Evolutionary conservation across 2,329 filamentous ascomycete species (phyloP).

Genomic region (Fusarium chlamydosporum): DNA sequence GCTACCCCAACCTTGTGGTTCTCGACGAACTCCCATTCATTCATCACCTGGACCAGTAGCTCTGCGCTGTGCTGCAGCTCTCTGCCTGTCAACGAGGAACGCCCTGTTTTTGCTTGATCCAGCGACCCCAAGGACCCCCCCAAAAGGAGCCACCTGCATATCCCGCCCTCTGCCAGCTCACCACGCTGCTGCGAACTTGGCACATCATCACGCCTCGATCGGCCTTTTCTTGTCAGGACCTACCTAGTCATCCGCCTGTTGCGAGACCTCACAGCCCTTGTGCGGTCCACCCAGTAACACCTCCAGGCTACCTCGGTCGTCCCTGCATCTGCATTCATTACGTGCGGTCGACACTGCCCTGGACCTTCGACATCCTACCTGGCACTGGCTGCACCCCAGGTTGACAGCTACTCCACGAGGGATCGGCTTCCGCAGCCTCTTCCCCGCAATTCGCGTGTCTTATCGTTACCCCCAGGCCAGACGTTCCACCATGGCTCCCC

Average conservation of each 20-base stretch:
- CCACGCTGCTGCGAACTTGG: slow-evolving; percentile 50
- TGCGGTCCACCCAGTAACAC: slow-evolving; percentile 45
- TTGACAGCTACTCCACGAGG: slow-evolving; percentile 46
- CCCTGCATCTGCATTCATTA: slow-evolving; percentile 51
- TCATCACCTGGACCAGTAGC: slow-evolving; percentile 42
- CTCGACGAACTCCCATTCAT: slow-evolving; percentile 26
- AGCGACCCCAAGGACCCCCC: slow-evolving; percentile 45
- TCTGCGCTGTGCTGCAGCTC: slow-evolving; percentile 49
- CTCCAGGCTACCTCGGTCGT: slow-evolving; percentile 40
- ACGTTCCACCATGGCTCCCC: slow-evolving; percentile 56
- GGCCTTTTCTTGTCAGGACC: slow-evolving; percentile 47
- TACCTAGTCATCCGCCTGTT: slow-evolving; percentile 40
- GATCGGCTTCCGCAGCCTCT: slow-evolving; percentile 49
- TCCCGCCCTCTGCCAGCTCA: slow-evolving; percentile 53
- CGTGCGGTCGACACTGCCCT: slow-evolving; percentile 43
- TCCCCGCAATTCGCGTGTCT: slow-evolving; percentile 47
- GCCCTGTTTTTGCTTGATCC: slow-evolving; percentile 44
- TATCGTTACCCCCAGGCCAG: slow-evolving; percentile 48
- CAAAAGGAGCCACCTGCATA: slow-evolving; percentile 56
- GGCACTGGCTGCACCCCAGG: slow-evolving; percentile 49
- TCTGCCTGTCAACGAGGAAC: slow-evolving; percentile 45
- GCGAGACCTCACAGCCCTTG: slow-evolving; percentile 32
- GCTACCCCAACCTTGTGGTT: slow-evolving; percentile 33
- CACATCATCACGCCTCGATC: slow-evolving; percentile 49
- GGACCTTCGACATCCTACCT: slow-evolving; percentile 33